A percentile compares a stretch with the other conserved stretches of the same genome.
These are phyloP conservation scores for Sambucus nigra DNA, from an alignment of 129 eudicot species.

Conservation along the genomic window DNA sequence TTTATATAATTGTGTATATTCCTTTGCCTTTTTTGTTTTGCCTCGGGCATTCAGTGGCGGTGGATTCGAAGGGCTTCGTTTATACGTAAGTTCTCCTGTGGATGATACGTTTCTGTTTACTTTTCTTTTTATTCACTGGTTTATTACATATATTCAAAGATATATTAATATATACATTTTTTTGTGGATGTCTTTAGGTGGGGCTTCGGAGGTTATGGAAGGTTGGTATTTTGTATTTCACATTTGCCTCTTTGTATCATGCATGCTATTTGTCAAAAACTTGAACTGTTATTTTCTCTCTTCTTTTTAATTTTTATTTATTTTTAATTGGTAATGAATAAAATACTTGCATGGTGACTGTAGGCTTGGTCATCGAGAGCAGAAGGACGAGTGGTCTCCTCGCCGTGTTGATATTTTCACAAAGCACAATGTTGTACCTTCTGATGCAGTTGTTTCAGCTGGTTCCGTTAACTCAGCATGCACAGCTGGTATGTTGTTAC, in stretches of 20 bases:
- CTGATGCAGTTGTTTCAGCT: slow-evolving; percentile 79
- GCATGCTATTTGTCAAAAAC: neutral
- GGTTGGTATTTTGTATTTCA: slow-evolving; percentile 36
- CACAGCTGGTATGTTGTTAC: slow-evolving; percentile 60
- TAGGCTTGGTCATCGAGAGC: slow-evolving; percentile 96
- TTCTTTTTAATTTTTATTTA: neutral
- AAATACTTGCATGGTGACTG: slow-evolving; percentile 2
- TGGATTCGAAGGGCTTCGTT: slow-evolving; percentile 77
- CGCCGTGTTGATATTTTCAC: slow-evolving; percentile 78
- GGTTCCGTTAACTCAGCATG: slow-evolving; percentile 75
- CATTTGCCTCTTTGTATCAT: neutral
- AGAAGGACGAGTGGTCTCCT: slow-evolving; percentile 84
- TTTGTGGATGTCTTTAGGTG: slow-evolving; percentile 43
- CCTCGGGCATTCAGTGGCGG: slow-evolving; percentile 58
- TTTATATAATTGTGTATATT: neutral
- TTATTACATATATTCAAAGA: neutral
- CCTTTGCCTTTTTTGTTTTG: slow-evolving; percentile 10
- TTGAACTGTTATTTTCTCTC: neutral
- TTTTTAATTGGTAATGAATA: neutral
- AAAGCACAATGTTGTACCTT: slow-evolving; percentile 66
- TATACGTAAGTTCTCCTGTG: slow-evolving; percentile 81
- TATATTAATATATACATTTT: neutral
- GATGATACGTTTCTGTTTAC: neutral
- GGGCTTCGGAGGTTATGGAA: slow-evolving; percentile 98
- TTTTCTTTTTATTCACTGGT: neutral